Conservation (phyloP, 2,329 filamentous ascomycete species). For the Lasiodiplodia citricola region DNA sequence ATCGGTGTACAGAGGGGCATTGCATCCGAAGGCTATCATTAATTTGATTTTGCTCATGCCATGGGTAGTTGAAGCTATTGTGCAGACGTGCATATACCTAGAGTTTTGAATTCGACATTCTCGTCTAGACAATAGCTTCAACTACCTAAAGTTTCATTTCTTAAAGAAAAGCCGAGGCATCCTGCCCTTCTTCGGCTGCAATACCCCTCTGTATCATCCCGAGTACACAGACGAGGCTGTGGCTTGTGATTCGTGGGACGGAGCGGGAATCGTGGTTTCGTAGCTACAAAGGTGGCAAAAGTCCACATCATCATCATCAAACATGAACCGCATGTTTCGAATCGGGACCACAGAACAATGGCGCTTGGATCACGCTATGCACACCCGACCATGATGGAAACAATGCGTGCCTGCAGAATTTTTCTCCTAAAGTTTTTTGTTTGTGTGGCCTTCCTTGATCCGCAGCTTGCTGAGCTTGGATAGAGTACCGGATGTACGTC, state of each 20-base stretch:
- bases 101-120: too few species aligned
- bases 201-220: neutral
- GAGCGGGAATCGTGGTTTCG: neutral
- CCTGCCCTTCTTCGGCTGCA: too few species aligned
- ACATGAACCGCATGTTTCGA: neutral
- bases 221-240: neutral
- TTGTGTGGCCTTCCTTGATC: neutral
- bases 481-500: neutral
- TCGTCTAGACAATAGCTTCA: too few species aligned
- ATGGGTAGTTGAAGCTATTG: too few species aligned
- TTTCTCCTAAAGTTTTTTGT: neutral
- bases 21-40: too few species aligned
- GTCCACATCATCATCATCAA: neutral
- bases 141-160: neutral
- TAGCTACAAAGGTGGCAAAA: neutral
- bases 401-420: neutral
- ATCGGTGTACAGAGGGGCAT: too few species aligned
- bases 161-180: neutral
- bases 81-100: too few species aligned
- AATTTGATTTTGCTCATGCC: too few species aligned
- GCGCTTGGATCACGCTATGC: neutral
- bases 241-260: neutral
- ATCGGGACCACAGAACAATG: neutral
- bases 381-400: neutral
- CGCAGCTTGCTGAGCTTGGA: neutral